phyloP scores from a whole-genome alignment of 1,284 basidiomycete species.

The Marasmius sp. region DNA sequence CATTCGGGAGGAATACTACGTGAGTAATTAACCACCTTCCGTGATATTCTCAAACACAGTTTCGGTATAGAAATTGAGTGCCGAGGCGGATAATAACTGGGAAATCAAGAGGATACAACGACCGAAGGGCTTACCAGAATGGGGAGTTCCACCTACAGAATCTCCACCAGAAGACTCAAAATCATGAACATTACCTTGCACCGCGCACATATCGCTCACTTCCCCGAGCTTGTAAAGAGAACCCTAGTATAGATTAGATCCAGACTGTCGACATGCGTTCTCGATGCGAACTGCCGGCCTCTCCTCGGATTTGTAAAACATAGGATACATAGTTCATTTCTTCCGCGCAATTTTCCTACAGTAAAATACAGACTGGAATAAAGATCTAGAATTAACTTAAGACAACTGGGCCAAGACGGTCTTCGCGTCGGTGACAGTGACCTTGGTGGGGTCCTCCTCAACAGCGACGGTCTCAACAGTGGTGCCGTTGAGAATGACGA shows the following conservation, averaged over 20 bases:
- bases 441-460: slow-evolving; percentile 43
- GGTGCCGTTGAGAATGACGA: slow-evolving; percentile 54
- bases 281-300: too few species aligned
- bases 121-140: slow-evolving; percentile 83
- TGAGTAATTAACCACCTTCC: slow-evolving; percentile 42
- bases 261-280: too few species aligned
- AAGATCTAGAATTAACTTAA: background rate
- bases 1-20: slow-evolving; percentile 94
- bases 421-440: slow-evolving; percentile 48
- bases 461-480: slow-evolving; percentile 43
- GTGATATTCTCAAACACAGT: background rate
- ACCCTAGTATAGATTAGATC: too few species aligned
- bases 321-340: too few species aligned
- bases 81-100: slow-evolving; percentile 71
- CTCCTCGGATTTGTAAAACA: too few species aligned
- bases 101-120: slow-evolving; percentile 85
- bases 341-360: too few species aligned
- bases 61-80: slow-evolving; percentile 59
- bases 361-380: too few species aligned
- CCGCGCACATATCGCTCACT: too few species aligned
- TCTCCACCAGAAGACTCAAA: slow-evolving; percentile 20
- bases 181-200: too few species aligned
- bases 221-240: too few species aligned
- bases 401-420: slow-evolving; percentile 43
- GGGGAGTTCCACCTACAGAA: slow-evolving; percentile 78